phyloP scores from a whole-genome alignment of 768 basidiomycete species.

The Holtermannia corniformis region DNA sequence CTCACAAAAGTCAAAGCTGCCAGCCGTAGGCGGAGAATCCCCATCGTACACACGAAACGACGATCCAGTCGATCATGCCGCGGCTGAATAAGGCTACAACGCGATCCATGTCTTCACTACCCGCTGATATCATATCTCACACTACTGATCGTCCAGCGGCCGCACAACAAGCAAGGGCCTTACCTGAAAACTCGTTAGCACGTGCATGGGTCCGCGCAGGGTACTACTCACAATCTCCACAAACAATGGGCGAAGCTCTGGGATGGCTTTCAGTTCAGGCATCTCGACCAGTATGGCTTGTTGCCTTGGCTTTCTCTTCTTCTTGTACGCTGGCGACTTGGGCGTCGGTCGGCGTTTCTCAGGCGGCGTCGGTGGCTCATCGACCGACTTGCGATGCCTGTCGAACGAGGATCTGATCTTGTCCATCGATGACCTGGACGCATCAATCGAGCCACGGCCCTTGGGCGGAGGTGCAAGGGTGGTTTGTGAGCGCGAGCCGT shows the following conservation, averaged over 20 bases:
- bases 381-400: constrained; percentile 8
- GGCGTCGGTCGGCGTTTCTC: constrained; percentile 6
- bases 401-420: constrained; percentile 18
- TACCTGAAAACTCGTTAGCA: background rate
- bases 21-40: too few relatives aligned
- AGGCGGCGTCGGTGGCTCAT: background rate
- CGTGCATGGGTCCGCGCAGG: background rate
- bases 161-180: background rate
- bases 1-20: too few relatives aligned
- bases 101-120: too few relatives aligned
- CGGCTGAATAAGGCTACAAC: too few relatives aligned
- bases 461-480: background rate
- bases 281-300: constrained; percentile 48
- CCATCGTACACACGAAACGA: too few relatives aligned
- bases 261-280: constrained; percentile 68
- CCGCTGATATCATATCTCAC: too few relatives aligned
- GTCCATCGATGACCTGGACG: constrained; percentile 11
- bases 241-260: constrained; percentile 77
- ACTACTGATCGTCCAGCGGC: background rate
- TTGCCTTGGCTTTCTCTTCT: constrained; percentile 7
- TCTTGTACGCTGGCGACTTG: constrained; percentile 1
- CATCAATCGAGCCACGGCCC: background rate
- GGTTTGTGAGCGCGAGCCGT: background rate
- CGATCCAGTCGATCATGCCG: too few relatives aligned
- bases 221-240: constrained; percentile 67